phyloP scores from a whole-genome alignment of 2,329 filamentous ascomycete species.

The Fusarium sp. region DNA sequence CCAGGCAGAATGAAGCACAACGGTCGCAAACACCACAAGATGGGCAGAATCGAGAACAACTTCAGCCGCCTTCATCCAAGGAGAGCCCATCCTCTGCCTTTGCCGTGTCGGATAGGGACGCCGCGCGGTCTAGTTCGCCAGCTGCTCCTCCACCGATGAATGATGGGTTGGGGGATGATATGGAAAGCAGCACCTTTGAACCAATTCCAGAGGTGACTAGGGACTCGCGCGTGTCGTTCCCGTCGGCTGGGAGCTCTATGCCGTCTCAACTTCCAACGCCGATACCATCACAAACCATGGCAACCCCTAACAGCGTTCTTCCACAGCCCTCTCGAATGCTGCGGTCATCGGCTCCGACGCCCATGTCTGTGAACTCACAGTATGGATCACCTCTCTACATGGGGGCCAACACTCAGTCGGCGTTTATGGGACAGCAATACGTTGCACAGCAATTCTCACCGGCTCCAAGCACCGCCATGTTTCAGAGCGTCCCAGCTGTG shows the following conservation, averaged over 20 bases:
- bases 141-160: constrained; percentile 25
- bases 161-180: constrained; percentile 32
- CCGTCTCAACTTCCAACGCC: constrained; percentile 35
- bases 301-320: constrained; percentile 29
- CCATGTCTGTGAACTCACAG: constrained; percentile 49
- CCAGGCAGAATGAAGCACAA: constrained; percentile 34
- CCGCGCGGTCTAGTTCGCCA: constrained; percentile 29
- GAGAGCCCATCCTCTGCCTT: background rate
- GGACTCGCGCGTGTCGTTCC: constrained; percentile 40
- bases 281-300: constrained; percentile 36
- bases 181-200: constrained; percentile 40
- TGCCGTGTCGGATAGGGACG: constrained; percentile 1
- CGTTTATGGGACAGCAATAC: constrained; percentile 51
- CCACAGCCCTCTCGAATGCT: constrained; percentile 42
- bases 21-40: background rate
- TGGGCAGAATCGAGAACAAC: background rate
- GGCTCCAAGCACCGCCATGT: constrained; percentile 39
- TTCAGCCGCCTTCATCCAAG: background rate
- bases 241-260: constrained; percentile 32
- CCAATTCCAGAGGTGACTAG: constrained; percentile 40
- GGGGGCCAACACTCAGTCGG: constrained; percentile 52
- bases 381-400: constrained; percentile 55
- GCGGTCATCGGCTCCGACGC: constrained; percentile 36
- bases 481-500: constrained; percentile 37
- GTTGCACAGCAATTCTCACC: constrained; percentile 46